phyloP scores from a whole-genome alignment of 352 stramenopile genomes.

The Hyphochytrium catenoides region DNA sequence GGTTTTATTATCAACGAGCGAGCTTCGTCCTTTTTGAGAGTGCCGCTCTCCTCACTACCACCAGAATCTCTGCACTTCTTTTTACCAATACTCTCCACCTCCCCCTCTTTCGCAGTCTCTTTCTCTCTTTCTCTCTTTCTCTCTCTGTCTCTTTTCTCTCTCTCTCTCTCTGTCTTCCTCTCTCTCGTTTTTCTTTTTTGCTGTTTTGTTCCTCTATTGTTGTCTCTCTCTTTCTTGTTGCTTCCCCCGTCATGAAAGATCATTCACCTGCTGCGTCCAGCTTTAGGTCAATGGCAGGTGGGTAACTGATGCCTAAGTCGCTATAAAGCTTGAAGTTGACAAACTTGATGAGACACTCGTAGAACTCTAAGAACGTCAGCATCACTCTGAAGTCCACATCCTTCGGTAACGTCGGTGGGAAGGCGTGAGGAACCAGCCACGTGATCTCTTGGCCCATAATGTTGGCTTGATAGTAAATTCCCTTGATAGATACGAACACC shows the following conservation, averaged over 20 bases:
- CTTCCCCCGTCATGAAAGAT: neutral
- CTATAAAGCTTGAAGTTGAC: conserved; percentile 95
- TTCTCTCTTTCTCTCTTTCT: neutral
- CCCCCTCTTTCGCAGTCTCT: no score
- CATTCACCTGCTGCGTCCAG: conserved; percentile 44
- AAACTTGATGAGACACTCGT: conserved; percentile 93
- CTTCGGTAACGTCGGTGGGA: conserved; percentile 84
- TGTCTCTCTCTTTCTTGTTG: no score
- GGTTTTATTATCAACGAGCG: no score
- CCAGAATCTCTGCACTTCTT: conserved; percentile 1
- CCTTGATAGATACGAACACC: conserved; percentile 98
- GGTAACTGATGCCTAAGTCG: conserved; percentile 78
- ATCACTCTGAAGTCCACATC: conserved; percentile 98
- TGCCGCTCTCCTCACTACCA: neutral
- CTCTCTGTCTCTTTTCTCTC: no score
- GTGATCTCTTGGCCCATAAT: conserved; percentile 78
- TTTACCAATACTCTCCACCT: neutral
- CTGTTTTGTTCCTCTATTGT: conserved; percentile 6
- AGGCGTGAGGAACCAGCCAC: conserved; percentile 95
- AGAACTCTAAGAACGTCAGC: conserved; percentile 99
- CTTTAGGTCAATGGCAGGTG: conserved; percentile 65
- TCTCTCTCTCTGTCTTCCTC: no score
- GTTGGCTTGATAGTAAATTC: conserved; percentile 93
- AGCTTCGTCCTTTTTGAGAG: no score
- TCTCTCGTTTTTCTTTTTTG: neutral